Conservation (phyloP, 768 basidiomycete species). For the Naganishia onofrii region DNA sequence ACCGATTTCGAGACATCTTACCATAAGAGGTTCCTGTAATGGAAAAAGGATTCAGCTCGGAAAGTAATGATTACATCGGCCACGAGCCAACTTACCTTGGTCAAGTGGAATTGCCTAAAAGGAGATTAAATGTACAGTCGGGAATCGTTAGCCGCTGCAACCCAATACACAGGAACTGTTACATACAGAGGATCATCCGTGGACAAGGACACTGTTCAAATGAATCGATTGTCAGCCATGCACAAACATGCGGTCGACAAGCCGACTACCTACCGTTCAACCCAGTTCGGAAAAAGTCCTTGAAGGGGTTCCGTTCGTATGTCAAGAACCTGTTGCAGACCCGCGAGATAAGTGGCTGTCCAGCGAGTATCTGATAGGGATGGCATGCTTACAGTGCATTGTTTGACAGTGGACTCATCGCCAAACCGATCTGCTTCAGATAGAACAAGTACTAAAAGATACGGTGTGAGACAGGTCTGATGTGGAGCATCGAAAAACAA, state of each 20-base stretch:
- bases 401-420: conserved; percentile 97
- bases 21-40: conserved; percentile 74
- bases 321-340: conserved; percentile 51
- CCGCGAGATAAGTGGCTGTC: background rate
- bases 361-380: background rate
- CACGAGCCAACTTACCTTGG: conserved; percentile 64
- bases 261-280: conserved; percentile 61
- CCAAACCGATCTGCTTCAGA: conserved; percentile 94
- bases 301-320: conserved; percentile 94
- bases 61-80: background rate
- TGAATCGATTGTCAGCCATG: background rate
- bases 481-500: background rate
- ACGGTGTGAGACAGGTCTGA: background rate
- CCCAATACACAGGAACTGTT: background rate
- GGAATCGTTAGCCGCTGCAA: background rate
- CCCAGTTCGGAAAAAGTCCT: conserved; percentile 93
- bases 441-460: conserved; percentile 84
- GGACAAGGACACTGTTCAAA: conserved; percentile 69
- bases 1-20: background rate
- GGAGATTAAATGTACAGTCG: conserved; percentile 54
- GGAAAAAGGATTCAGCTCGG: background rate
- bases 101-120: conserved; percentile 84
- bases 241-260: background rate
- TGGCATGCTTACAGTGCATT: conserved; percentile 68
- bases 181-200: conserved; percentile 66